A percentile compares a stretch with the other conserved stretches of the same genome.
Evolutionary conservation across 2,329 filamentous ascomycete species (phyloP).

Genomic region (Rhinocladiella mackenziei): DNA sequence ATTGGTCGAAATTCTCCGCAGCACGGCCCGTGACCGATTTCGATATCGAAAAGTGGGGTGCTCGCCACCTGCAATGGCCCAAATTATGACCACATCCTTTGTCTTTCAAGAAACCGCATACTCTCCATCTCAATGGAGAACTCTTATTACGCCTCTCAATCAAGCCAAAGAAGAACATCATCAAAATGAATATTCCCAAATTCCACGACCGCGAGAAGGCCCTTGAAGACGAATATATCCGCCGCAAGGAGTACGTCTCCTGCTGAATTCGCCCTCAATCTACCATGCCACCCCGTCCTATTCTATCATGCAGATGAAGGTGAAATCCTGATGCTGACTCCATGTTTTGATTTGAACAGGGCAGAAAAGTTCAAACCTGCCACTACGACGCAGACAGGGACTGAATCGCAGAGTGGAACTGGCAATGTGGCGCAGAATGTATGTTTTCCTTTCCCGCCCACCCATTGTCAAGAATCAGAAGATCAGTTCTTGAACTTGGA

Average conservation of each 20-base stretch:
- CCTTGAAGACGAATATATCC: slow-evolving; percentile 28
- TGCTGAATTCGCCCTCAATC: background rate
- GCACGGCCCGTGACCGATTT: too few species aligned
- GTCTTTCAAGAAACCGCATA: too few species aligned
- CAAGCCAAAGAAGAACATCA: too few species aligned
- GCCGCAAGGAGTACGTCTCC: slow-evolving; percentile 25
- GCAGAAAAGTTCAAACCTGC: slow-evolving; percentile 22
- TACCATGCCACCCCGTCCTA: background rate
- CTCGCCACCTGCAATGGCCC: too few species aligned
- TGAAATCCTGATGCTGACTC: background rate
- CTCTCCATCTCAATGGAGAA: too few species aligned
- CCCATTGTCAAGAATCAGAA: too few species aligned
- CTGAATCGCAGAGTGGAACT: slow-evolving; percentile 1
- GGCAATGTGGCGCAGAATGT: slow-evolving; percentile 11
- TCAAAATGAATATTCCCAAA: slow-evolving; percentile 25
- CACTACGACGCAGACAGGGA: slow-evolving; percentile 7
- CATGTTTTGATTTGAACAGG: slow-evolving; percentile 3
- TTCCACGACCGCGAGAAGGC: slow-evolving; percentile 29
- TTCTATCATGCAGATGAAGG: background rate
- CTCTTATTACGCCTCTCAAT: too few species aligned
- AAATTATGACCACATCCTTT: too few species aligned
- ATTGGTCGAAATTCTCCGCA: too few species aligned
- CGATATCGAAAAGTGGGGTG: too few species aligned
- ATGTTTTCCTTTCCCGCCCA: too few species aligned
- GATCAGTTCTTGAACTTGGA: too few species aligned